Base-by-base conservation (phyloP, 2,329 filamentous ascomycete species). In the Escovopsis weberi region DNA sequence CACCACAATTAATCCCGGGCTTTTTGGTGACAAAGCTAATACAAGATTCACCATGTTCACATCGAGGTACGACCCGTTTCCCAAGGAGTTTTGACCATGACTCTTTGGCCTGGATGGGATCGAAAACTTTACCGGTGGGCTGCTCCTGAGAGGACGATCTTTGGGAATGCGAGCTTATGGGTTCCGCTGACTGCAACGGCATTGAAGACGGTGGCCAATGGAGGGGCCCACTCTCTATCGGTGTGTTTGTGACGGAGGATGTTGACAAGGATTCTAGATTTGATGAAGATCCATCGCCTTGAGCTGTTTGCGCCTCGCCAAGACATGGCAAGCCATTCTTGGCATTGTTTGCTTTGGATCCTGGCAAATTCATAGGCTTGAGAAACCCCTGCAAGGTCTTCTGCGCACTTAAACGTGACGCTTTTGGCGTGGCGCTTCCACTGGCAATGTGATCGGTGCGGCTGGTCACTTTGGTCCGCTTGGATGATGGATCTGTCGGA, bases 31-130 rank as follows among this genome's bases (percentile, higher is more conserved):
- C 73, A 41, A 89, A 66, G 49, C 72, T 85, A 49, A 87, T 83
- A 60, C 91, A 96, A 3, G 85, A 82, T 53, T 96, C 88, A 42
- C 78, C 70, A 55, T 98, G 91, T 39, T 95, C 87, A 57, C 91
- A 98, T 44, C 73, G 74, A 1, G 91, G 91, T 1, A 76, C 69
- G 2, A 75, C 65, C 44, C 82, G 79, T 58, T 82, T 86, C 12
- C 80, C 75, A 47, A 96, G 80, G 12, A 96, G 69, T 56, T 82
- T 87, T 4, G 78, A 80, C 91, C 91, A 96, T 19, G 81, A 82
- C 55, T 91, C 82, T 57, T 85, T 89, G 38, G 74, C 74, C 47
- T 75, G 69, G 40, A 86, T 76, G 0, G 82, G 80, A 51, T 88
- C 83, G 46, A 82, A 68, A 2, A 75, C 66, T 43, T 59, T 67